A percentile compares a stretch with the other conserved stretches of the same genome.
phyloP scores from a whole-genome alignment of 2,329 filamentous ascomycete species.

The Aspergillus vadensis region DNA sequence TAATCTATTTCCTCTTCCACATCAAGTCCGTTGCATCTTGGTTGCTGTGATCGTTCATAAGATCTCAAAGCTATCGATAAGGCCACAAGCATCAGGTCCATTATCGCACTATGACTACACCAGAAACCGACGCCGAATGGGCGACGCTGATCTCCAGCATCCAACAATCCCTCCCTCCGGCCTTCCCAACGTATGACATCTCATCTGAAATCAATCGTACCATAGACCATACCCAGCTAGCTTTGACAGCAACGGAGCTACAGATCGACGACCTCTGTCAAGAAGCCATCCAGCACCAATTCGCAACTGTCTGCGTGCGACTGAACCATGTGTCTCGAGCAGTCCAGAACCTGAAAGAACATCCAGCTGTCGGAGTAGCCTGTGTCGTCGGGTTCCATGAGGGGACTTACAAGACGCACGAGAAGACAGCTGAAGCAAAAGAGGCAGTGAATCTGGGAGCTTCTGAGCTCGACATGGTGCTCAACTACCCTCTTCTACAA shows the following conservation, averaged over 20 bases:
- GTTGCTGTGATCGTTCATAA: not conserved
- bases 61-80: not conserved
- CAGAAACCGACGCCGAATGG: slow-evolving; percentile 39
- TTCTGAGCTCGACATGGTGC: slow-evolving; percentile 60
- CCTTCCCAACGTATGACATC: slow-evolving; percentile 23
- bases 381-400: slow-evolving; percentile 64
- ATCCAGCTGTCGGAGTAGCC: slow-evolving; percentile 53
- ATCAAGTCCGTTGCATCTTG: not conserved
- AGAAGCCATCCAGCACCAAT: slow-evolving; percentile 52
- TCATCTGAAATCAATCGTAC: slow-evolving; percentile 33
- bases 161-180: slow-evolving; percentile 29
- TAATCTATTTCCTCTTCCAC: not conserved
- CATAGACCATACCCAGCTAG: slow-evolving; percentile 49
- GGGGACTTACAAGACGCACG: slow-evolving; percentile 55
- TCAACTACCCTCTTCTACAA: slow-evolving; percentile 56
- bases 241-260: slow-evolving; percentile 45
- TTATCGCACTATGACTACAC: slow-evolving; percentile 26
- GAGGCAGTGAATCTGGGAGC: slow-evolving; percentile 55
- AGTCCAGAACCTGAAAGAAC: slow-evolving; percentile 47
- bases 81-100: not conserved
- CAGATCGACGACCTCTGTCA: slow-evolving; percentile 58
- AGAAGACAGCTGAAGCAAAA: slow-evolving; percentile 56
- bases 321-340: slow-evolving; percentile 55
- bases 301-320: slow-evolving; percentile 59
- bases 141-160: slow-evolving; percentile 30